Conservation (phyloP, 2,329 filamentous ascomycete species). For the Ophiocordyceps polyrhachis-furcata region DNA sequence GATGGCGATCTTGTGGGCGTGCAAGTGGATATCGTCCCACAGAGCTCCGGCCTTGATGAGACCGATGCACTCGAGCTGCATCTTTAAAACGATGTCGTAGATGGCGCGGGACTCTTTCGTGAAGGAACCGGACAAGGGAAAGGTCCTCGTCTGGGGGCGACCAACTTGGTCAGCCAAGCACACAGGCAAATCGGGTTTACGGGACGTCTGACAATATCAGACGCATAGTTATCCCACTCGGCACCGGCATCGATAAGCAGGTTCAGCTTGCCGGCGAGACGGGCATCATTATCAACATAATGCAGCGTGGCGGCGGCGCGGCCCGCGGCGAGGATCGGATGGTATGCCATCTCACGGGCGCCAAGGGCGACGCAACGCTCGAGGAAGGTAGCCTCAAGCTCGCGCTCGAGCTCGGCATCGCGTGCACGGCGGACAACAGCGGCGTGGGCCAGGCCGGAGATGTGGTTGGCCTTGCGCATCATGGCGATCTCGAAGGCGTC, state of each 20-base stretch:
- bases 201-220: slow-evolving; percentile 33
- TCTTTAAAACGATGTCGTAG: slow-evolving; percentile 68
- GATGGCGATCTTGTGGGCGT: slow-evolving; percentile 67
- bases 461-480: slow-evolving; percentile 51
- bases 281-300: slow-evolving; percentile 63
- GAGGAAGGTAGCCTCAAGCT: slow-evolving; percentile 68
- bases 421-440: slow-evolving; percentile 40
- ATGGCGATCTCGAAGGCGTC: slow-evolving; percentile 57
- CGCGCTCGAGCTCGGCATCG: slow-evolving; percentile 54
- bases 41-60: slow-evolving; percentile 53
- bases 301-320: slow-evolving; percentile 70
- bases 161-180: slow-evolving; percentile 1
- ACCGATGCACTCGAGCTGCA: slow-evolving; percentile 65
- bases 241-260: slow-evolving; percentile 71
- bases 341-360: slow-evolving; percentile 70
- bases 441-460: slow-evolving; percentile 49
- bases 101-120: slow-evolving; percentile 51
- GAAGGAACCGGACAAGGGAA: slow-evolving; percentile 60
- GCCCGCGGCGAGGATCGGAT: slow-evolving; percentile 68
- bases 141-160: slow-evolving; percentile 51
- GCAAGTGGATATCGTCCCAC: slow-evolving; percentile 68
- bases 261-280: slow-evolving; percentile 53
- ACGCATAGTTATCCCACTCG: slow-evolving; percentile 55
- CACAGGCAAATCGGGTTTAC: background rate
- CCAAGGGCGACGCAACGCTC: slow-evolving; percentile 57